Conservation (phyloP, 352 stramenopile genomes). For the Plasmopara halstedii region DNA sequence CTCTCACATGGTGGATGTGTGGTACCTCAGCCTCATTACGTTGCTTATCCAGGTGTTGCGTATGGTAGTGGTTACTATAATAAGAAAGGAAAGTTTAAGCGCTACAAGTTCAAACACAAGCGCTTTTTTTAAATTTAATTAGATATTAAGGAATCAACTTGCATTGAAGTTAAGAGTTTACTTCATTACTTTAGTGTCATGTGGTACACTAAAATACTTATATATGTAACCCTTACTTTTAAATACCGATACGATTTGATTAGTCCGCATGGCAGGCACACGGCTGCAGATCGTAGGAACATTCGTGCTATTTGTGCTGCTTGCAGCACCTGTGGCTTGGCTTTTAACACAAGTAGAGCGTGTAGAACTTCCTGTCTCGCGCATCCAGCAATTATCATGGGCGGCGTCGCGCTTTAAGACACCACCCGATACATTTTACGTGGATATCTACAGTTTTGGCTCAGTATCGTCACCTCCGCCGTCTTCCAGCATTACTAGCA, state of each 20-base stretch:
- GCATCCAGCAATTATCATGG: constrained; percentile 51
- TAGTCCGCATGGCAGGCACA: constrained; percentile 77
- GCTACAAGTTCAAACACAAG: constrained; percentile 34
- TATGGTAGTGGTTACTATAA: constrained; percentile 50
- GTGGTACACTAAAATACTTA: too few species aligned
- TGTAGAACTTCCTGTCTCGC: constrained; percentile 36
- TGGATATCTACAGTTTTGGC: constrained; percentile 19
- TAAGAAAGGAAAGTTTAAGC: constrained; percentile 51
- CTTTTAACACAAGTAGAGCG: constrained; percentile 65
- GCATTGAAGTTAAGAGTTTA: too few species aligned
- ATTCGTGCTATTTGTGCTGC: constrained; percentile 66
- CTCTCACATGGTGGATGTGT: constrained; percentile 26
- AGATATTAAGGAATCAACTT: too few species aligned
- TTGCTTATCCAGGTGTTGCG: constrained; percentile 50
- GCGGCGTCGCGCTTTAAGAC: constrained; percentile 21
- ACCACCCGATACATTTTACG: constrained; percentile 13
- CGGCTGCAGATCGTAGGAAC: constrained; percentile 65
- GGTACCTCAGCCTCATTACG: constrained; percentile 40
- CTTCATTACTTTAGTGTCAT: too few species aligned
- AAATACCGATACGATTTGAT: too few species aligned
- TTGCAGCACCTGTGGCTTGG: constrained; percentile 53
- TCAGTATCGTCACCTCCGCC: constrained; percentile 1
- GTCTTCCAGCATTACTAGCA: constrained; percentile 10
- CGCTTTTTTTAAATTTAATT: neutral
- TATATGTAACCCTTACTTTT: too few species aligned